These are phyloP conservation scores for Eragrostis nindensis DNA, from an alignment of 176 grass and related monocot genomes.

Conservation along the genomic window DNA sequence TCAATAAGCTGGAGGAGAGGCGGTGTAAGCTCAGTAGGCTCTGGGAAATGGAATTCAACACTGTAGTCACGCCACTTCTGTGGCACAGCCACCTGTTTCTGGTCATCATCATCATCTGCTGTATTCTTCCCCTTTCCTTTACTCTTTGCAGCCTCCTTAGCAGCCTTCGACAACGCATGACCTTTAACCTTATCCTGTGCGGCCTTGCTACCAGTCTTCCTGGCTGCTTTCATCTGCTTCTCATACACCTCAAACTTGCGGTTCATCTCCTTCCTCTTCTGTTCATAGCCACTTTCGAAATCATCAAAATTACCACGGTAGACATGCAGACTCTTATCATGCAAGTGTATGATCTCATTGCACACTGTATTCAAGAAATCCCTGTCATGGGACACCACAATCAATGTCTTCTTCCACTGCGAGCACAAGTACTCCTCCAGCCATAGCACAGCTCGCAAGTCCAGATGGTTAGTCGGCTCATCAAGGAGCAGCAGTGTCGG, in stretches of 20 bases:
- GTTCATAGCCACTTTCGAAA: slow-evolving; percentile 92
- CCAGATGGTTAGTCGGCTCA: slow-evolving; percentile 94
- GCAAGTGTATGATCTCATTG: slow-evolving; percentile 89
- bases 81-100: slow-evolving; percentile 61
- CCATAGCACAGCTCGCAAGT: slow-evolving; percentile 95
- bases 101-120: slow-evolving; percentile 62
- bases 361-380: slow-evolving; percentile 96
- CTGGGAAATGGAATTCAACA: slow-evolving; percentile 96
- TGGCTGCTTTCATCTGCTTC: slow-evolving; percentile 87
- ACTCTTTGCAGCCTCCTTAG: slow-evolving; percentile 80
- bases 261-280: slow-evolving; percentile 95
- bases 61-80: slow-evolving; percentile 94
- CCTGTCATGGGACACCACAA: slow-evolving; percentile 88
- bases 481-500: slow-evolving; percentile 88
- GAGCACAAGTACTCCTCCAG: slow-evolving; percentile 90
- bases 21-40: slow-evolving; percentile 91
- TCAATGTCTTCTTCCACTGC: slow-evolving; percentile 93
- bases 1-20: slow-evolving; percentile 95
- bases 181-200: slow-evolving; percentile 90
- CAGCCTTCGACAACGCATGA: slow-evolving; percentile 70
- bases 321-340: slow-evolving; percentile 75
- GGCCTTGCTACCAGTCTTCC: slow-evolving; percentile 88
- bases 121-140: slow-evolving; percentile 80
- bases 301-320: slow-evolving; percentile 96
- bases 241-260: slow-evolving; percentile 82